Conservation (phyloP, 2,329 filamentous ascomycete species). For the Arthrobotrys conoides region DNA sequence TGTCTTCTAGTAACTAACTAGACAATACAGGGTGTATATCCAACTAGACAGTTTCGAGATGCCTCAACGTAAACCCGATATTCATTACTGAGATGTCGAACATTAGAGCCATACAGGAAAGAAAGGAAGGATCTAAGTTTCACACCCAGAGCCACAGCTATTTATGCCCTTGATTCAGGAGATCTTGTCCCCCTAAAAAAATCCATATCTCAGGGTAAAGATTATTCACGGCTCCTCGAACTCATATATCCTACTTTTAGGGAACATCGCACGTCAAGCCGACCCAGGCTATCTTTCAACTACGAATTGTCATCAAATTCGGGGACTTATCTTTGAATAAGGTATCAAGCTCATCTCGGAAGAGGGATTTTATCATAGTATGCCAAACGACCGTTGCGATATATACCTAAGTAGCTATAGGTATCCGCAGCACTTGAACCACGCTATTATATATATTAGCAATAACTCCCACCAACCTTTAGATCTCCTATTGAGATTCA, state of each 20-base stretch:
- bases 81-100: no score
- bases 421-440: no score
- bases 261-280: neutral
- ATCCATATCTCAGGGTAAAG: neutral
- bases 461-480: no score
- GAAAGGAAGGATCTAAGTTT: no score
- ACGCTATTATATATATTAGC: no score
- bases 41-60: neutral
- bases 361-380: neutral
- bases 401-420: neutral
- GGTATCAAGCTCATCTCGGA: neutral
- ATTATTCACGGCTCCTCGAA: neutral
- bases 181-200: neutral
- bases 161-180: neutral
- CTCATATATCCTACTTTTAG: neutral
- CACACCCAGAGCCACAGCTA: neutral
- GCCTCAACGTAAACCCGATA: no score
- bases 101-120: no score
- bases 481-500: no score
- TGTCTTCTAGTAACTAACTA: neutral
- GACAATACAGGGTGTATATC: neutral
- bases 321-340: neutral
- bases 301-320: neutral
- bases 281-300: neutral
- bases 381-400: neutral